Evolutionary conservation across 2,329 filamentous ascomycete species (phyloP).

Genomic region (Epicoccum nigrum): DNA sequence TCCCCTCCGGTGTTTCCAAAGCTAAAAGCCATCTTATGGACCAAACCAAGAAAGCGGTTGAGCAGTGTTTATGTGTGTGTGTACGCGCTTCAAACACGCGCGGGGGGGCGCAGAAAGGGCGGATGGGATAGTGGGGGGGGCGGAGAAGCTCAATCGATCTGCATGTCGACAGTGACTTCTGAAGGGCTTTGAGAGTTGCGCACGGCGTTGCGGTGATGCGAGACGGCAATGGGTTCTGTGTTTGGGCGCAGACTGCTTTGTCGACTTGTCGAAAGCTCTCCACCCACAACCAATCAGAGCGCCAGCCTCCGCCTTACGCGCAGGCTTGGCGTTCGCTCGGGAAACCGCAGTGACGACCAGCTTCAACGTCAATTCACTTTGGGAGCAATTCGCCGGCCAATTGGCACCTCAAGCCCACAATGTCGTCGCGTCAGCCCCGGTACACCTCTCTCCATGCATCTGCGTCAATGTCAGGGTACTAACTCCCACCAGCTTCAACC

Average conservation of each 20-base stretch:
- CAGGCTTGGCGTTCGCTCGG: slow-evolving; percentile 14
- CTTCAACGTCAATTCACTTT: slow-evolving; percentile 30
- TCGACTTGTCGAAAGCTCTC: slow-evolving; percentile 26
- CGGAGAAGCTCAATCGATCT: slow-evolving; percentile 16
- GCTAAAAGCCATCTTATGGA: slow-evolving; percentile 38
- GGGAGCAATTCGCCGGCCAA: slow-evolving; percentile 45
- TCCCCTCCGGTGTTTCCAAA: slow-evolving; percentile 38
- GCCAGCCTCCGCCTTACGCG: neutral
- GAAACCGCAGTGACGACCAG: slow-evolving; percentile 26
- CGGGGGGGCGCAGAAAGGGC: slow-evolving; percentile 1
- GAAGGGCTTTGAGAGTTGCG: slow-evolving; percentile 6
- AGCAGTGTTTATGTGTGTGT: slow-evolving; percentile 6
- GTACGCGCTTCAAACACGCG: slow-evolving; percentile 23
- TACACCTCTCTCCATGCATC: slow-evolving; percentile 44
- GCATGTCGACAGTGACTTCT: slow-evolving; percentile 18
- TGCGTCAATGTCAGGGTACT: slow-evolving; percentile 21
- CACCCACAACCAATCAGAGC: slow-evolving; percentile 14
- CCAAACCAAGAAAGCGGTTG: neutral
- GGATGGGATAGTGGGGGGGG: neutral
- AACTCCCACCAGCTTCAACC: slow-evolving; percentile 76
- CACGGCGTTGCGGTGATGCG: slow-evolving; percentile 16
- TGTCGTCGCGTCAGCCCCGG: slow-evolving; percentile 67
- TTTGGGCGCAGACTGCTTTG: slow-evolving; percentile 18
- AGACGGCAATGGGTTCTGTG: slow-evolving; percentile 12
- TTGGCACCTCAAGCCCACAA: slow-evolving; percentile 54